phyloP scores from a whole-genome alignment of 2,329 filamentous ascomycete species.

The Coniochaeta sp. region DNA sequence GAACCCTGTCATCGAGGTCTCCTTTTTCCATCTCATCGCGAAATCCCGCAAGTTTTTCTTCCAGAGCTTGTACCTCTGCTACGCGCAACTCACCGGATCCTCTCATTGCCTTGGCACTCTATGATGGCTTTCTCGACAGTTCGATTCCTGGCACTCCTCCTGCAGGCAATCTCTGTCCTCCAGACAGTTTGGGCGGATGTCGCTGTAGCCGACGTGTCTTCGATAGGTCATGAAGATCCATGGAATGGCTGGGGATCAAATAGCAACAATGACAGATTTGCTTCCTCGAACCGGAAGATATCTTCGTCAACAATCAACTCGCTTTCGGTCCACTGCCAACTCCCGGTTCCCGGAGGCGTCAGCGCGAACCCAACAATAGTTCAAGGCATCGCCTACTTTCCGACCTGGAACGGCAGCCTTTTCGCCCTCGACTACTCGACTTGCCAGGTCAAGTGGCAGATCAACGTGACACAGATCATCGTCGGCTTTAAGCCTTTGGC shows the following conservation, averaged over 20 bases:
- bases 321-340: constrained; percentile 7
- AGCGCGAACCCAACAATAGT: constrained; percentile 12
- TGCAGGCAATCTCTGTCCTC: neutral
- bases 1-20: neutral
- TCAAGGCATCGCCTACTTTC: constrained; percentile 17
- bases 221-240: neutral
- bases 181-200: neutral
- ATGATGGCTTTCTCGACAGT: neutral
- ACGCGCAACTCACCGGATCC: neutral
- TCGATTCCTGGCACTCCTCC: neutral
- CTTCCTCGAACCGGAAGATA: constrained; percentile 7
- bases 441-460: constrained; percentile 18
- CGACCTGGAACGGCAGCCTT: constrained; percentile 22
- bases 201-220: neutral
- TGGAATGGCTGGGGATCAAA: constrained; percentile 13
- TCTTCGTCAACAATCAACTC: constrained; percentile 6
- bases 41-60: neutral
- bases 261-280: constrained; percentile 12
- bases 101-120: neutral
- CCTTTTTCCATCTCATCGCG: neutral
- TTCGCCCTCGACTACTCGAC: constrained; percentile 20
- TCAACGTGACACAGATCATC: constrained; percentile 21
- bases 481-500: constrained; percentile 4
- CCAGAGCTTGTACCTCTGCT: neutral
- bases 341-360: constrained; percentile 7